Evolutionary conservation across 331 rosid genomes (phyloP).

Genomic region (Malus hybrid): DNA sequence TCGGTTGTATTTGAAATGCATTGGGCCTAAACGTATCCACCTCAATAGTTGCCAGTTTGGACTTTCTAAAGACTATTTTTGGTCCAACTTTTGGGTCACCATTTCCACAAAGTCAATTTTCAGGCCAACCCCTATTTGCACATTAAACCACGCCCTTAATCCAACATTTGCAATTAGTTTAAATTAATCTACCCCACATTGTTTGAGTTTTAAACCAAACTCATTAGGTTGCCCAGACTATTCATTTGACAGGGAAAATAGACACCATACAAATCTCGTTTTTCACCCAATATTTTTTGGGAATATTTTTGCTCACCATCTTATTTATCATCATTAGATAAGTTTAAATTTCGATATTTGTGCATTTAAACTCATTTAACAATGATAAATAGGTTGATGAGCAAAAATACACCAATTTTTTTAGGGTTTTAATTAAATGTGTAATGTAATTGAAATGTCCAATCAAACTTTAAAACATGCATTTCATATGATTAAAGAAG

Average conservation of each 20-base stretch:
- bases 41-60: background rate
- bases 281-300: background rate
- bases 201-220: conserved; percentile 3
- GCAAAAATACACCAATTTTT: background rate
- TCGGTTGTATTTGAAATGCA: background rate
- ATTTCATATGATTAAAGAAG: conserved; percentile 15
- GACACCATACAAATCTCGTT: background rate
- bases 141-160: background rate
- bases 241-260: conserved; percentile 30
- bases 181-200: background rate
- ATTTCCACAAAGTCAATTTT: background rate
- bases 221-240: conserved; percentile 38
- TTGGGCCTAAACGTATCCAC: background rate
- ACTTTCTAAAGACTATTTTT: background rate
- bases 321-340: too few relatives aligned
- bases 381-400: too few relatives aligned
- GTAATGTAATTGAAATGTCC: background rate
- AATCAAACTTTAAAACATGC: conserved; percentile 17
- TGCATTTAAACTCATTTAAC: too few relatives aligned
- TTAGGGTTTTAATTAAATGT: background rate
- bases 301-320: too few relatives aligned
- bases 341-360: too few relatives aligned
- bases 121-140: background rate
- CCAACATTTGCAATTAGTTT: background rate
- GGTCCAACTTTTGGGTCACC: background rate